Base-by-base conservation (phyloP, 352 stramenopile species). In the Phytopythium delawarense region DNA sequence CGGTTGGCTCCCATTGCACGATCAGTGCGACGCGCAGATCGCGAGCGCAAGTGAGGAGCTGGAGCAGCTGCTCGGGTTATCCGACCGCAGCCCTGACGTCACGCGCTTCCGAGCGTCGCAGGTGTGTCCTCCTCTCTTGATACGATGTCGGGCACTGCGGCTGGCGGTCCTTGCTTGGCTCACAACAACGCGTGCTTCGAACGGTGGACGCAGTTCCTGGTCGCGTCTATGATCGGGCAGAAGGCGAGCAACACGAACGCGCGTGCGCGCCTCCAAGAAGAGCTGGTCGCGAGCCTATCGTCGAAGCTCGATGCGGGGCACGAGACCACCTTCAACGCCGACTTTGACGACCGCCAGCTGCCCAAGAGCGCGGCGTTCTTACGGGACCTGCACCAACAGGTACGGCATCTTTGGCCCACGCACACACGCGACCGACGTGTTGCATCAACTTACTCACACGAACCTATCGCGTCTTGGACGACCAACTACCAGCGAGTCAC, bases 361-460 rank as follows among this genome's bases (percentile, higher is more conserved):
- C 30, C 67, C 20, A 21, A 64, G 4, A 84, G 85, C 28, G 59
- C 42, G 11, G 61, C 55, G 15, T 88, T 79, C 63, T 61, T 92
- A 4, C 63, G 78, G 25, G 76, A 81, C 23, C 87, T 92, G 79
- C 64, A 80, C 2, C 63, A 87, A 21, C 80, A 92, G 79, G 83
- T 90, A 66, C 21, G 30, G 37, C 23, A 37, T 21, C 32, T 12
- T 39, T 39, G 20, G 11, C 32, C 32, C 5, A 15, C 28, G 7
- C 6, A n/a, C 23, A 28, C 13, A 23, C 20, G 9, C 1, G 7
- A 4, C 23, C 6, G 13, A 37, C 57, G n/a, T 40, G 25, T 57
- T 51, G 13, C 53, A 51, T 45, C 0, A 30, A 61, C 48, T 18
- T 40, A 56, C 59, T 39, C 34, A 12, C 11, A 21, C 59, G 53